phyloP scores from a whole-genome alignment of 179 eudicot species.

The Vitellaria paradoxa region DNA sequence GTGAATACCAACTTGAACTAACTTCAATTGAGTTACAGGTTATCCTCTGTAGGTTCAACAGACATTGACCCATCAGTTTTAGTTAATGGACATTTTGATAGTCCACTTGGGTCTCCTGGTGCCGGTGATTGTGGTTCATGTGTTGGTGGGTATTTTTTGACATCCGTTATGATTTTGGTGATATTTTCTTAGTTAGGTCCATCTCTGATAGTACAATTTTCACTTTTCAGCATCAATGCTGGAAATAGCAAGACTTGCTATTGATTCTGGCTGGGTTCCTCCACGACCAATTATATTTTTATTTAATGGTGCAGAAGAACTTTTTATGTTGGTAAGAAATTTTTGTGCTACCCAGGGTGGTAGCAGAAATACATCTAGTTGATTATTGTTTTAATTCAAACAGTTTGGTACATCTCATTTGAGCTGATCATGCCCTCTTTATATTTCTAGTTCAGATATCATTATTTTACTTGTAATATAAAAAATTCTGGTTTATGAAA shows the following conservation, averaged over 20 bases:
- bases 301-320: constrained; percentile 98
- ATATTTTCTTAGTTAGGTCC: neutral
- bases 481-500: neutral
- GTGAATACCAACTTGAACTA: constrained; percentile 10
- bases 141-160: constrained; percentile 61
- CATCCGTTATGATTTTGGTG: neutral
- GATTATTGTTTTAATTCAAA: neutral
- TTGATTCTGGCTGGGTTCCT: constrained; percentile 91
- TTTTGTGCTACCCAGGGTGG: neutral
- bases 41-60: constrained; percentile 63
- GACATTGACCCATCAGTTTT: constrained; percentile 76
- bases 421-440: neutral
- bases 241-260: constrained; percentile 76
- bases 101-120: constrained; percentile 88
- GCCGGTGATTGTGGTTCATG: constrained; percentile 98
- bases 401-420: neutral
- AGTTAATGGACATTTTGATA: constrained; percentile 91
- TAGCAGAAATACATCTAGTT: neutral
- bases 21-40: constrained; percentile 44
- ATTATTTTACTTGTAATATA: neutral
- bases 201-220: constrained; percentile 6
- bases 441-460: neutral
- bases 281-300: constrained; percentile 83
- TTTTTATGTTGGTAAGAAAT: constrained; percentile 82
- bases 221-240: constrained; percentile 71